Evolutionary conservation across 345 rosid species (phyloP), one percentile per base, ranked within the genome.

Genomic region (Boechera retrofracta): DNA sequence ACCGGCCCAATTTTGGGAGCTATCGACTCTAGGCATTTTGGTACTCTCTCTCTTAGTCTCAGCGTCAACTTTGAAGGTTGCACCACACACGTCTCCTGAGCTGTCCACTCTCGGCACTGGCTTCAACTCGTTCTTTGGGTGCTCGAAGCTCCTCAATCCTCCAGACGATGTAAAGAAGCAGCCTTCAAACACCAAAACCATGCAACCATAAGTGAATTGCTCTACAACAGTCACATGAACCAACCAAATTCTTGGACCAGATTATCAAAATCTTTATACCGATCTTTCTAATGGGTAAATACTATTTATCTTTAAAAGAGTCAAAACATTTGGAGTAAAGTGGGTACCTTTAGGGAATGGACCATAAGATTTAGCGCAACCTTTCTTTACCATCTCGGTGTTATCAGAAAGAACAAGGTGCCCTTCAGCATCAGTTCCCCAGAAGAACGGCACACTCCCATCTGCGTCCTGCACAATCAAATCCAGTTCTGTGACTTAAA

Each of bases 71-170:
- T 83, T 85, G 81, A 94, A 92, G 35, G 64, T 86, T 4, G 98
- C 85, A 45, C 97, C 97, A 42, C 97, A 94, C 66, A 90, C 87
- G 48, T 94, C 81, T 15, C 97, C 93, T 1, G 97, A 94, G 68
- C 98, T 94, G 73, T 94, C 97, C 31, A 94, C 92, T 80, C 97
- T 87, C 0, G 97, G 98, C 79, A 90, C 83, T 13, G 97, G 91
- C 89, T 90, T 94, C 87, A 94, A 64, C 86, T 83, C 92, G 76
- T 92, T 88, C 81, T 85, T 64, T 4, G 98, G 98, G 76, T 88
- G 97, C 85, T 91, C 97, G 10, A 66, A 94, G 85, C 97, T 94
- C 87, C 94, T 90, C 80, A 94, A 78, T 62, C 98, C 98, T 69
- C 97, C 92, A 28, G 97, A 87, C 39, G 89, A 82, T 10, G 98